Evolutionary conservation across 345 rosid species (phyloP).

Genomic region (Microthlaspi erraticum): DNA sequence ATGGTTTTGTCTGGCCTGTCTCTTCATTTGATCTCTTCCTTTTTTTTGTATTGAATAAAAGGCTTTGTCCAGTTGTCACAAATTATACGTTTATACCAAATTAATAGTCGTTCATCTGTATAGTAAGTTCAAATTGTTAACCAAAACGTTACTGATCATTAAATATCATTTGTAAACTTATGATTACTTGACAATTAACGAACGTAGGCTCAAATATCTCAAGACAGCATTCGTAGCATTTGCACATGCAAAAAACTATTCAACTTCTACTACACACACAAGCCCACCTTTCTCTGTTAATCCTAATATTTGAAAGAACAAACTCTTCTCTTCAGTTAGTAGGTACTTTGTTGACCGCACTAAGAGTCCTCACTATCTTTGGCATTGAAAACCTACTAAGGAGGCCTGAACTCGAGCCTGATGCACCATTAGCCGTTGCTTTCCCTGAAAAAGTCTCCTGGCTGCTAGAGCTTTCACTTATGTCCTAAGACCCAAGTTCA

Average conservation of each 20-base stretch:
- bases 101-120: no score
- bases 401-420: slow-evolving; percentile 19
- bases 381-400: slow-evolving; percentile 31
- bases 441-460: slow-evolving; percentile 25
- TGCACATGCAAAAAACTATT: slow-evolving; percentile 20
- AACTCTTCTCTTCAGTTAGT: slow-evolving; percentile 26
- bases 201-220: no score
- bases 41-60: slow-evolving; percentile 31
- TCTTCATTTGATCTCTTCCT: neutral
- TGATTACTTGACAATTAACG: no score
- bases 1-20: slow-evolving; percentile 29
- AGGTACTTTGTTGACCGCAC: slow-evolving; percentile 23
- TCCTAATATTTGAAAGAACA: neutral
- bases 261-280: slow-evolving; percentile 14
- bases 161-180: no score
- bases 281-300: slow-evolving; percentile 1
- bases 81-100: neutral
- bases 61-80: slow-evolving; percentile 28
- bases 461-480: slow-evolving; percentile 38
- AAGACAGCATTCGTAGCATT: neutral
- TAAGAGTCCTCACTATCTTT: slow-evolving; percentile 36
- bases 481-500: slow-evolving; percentile 48
- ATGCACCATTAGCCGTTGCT: slow-evolving; percentile 1
- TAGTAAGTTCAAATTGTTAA: no score
- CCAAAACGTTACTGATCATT: no score